These are phyloP conservation scores for Yamadazyma blattariae DNA, from an alignment of 1,139 yeast species.

Conservation along the genomic window DNA sequence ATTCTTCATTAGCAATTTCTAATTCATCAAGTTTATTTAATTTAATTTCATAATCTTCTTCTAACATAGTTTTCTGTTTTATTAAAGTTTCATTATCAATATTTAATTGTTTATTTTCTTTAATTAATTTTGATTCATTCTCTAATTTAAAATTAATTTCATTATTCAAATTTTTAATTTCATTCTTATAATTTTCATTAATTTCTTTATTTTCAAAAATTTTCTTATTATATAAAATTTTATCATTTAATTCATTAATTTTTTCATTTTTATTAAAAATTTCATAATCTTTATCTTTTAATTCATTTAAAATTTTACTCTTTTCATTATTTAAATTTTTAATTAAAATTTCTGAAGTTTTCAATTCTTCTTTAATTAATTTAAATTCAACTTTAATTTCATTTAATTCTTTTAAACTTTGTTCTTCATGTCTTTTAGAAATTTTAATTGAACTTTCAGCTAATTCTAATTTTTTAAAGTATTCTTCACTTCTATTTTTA, in stretches of 20 bases:
- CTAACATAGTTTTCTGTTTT: constrained; percentile 46
- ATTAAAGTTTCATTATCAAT: constrained; percentile 59
- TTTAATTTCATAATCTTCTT: constrained; percentile 50
- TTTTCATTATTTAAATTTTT: constrained; percentile 56
- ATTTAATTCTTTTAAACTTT: constrained; percentile 52
- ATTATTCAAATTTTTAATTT: constrained; percentile 55
- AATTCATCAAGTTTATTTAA: constrained; percentile 51
- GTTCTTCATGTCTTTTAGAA: constrained; percentile 60
- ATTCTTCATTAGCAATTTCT: constrained; percentile 38
- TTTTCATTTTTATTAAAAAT: constrained; percentile 50
- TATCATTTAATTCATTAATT: constrained; percentile 43
- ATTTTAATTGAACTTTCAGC: constrained; percentile 74
- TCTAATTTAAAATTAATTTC: constrained; percentile 59
- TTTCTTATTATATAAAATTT: constrained; percentile 50
- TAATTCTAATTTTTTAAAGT: constrained; percentile 67
- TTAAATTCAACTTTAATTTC: constrained; percentile 54
- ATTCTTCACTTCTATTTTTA: constrained; percentile 72
- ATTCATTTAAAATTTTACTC: constrained; percentile 52
- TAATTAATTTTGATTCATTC: constrained; percentile 62
- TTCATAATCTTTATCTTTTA: constrained; percentile 60
- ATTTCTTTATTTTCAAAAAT: constrained; percentile 44
- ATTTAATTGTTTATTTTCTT: constrained; percentile 59
- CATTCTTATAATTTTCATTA: constrained; percentile 49
- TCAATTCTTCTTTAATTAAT: constrained; percentile 57
- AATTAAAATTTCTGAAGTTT: constrained; percentile 55